Evolutionary conservation across 2,329 filamentous ascomycete genomes (phyloP), one percentile per base, ranked within the genome.

Genomic region (Paraphaeosphaeria sporulosa): DNA sequence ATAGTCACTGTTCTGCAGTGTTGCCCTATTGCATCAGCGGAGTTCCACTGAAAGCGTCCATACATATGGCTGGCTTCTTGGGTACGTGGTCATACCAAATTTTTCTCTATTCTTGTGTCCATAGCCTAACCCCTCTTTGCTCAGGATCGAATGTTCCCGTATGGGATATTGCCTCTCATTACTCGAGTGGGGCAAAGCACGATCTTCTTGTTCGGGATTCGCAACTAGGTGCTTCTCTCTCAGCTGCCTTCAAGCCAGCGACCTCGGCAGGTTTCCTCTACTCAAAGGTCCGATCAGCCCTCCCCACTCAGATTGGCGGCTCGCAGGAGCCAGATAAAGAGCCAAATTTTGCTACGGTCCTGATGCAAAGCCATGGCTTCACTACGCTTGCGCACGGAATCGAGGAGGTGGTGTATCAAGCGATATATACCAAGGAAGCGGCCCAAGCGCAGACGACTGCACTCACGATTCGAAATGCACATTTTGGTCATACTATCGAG

Each of bases 291-390:
- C 67, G 74, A 47, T 75, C 74, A 5, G 76, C 76, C 9, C 68
- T 79, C 6, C 76, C 75, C 0, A 49, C 72, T 4, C 71, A 76
- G 43, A 70, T 78, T 15, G 73, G 69, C 5, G 76, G 75, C 36
- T 51, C 71, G 51, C 54, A 66, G 36, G 76, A 78, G 54, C 68
- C 73, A 1, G 64, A 67, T 10, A 61, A 72, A 15, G 70, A 75
- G 30, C 77, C 77, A 1, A 70, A 78, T 43, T 72, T 78, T 58
- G 66, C 71, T 2, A 73, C 77, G 8, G 72, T 79, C 9, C 65
- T 80, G 21, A 79, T 82, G 71, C 79, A 80, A 55, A 76, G 77
- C 1, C 81, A 83, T 61, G 81, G 81, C 25, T 82, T 83, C 60
- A 80, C 80, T 1, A 79, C 76, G 12, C 69, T 78, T 0, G 81